phyloP scores from a whole-genome alignment of 2,329 filamentous ascomycete genomes.

The Aspergillus calidoustus region DNA sequence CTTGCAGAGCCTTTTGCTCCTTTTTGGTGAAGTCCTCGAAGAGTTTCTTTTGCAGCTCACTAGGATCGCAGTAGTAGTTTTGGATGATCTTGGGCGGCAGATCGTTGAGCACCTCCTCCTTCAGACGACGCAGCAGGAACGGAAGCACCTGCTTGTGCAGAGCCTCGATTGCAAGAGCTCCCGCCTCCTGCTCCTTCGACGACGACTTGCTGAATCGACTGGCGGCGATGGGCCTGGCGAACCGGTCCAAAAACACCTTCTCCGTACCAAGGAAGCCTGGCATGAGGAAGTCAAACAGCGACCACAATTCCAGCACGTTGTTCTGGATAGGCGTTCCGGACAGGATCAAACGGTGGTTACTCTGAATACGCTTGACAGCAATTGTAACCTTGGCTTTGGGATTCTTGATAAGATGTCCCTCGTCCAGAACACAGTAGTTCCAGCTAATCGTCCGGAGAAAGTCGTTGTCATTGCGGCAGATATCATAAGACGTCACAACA shows the following conservation, averaged over 20 bases:
- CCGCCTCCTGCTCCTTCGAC: constrained; percentile 96
- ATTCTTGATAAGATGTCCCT: constrained; percentile 98
- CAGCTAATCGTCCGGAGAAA: constrained; percentile 80
- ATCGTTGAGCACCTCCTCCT: constrained; percentile 96
- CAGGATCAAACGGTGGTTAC: constrained; percentile 93
- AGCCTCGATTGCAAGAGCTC: constrained; percentile 95
- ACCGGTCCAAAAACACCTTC: constrained; percentile 94
- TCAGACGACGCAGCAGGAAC: constrained; percentile 92
- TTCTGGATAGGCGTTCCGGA: constrained; percentile 98
- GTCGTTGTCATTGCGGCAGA: constrained; percentile 94
- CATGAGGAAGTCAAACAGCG: constrained; percentile 98
- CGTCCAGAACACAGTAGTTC: constrained; percentile 97
- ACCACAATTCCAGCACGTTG: constrained; percentile 96
- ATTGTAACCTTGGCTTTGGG: constrained; percentile 94
- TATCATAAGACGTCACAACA: constrained; percentile 97
- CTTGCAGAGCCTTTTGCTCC: constrained; percentile 83
- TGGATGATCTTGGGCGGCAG: constrained; percentile 97
- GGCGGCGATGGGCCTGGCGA: constrained; percentile 92
- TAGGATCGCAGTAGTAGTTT: constrained; percentile 98
- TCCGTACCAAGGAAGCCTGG: constrained; percentile 95
- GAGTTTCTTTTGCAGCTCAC: constrained; percentile 89
- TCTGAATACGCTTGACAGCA: constrained; percentile 85
- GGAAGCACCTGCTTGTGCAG: constrained; percentile 97
- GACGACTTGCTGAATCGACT: constrained; percentile 96
- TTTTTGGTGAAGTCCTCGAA: constrained; percentile 97